A percentile compares a stretch with the other conserved stretches of the same genome.
These are phyloP conservation scores for Nannochloropsis salina DNA, from an alignment of 108 stramenopile genomes.

Conservation along the genomic window DNA sequence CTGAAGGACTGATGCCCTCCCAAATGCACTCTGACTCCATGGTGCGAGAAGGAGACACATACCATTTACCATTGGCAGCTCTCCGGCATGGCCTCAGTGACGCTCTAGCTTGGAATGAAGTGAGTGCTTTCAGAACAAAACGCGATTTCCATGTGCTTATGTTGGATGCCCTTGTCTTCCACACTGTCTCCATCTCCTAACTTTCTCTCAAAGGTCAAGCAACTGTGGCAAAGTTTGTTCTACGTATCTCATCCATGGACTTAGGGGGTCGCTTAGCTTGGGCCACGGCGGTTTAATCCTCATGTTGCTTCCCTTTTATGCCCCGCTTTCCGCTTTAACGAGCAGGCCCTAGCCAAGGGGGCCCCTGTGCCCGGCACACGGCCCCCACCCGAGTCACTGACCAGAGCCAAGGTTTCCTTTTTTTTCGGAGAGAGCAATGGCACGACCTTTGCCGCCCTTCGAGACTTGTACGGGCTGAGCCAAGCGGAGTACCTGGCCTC, in stretches of 20 bases:
- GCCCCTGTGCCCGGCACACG: not conserved
- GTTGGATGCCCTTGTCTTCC: not conserved
- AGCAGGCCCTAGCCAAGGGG: not conserved
- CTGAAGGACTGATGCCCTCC: not conserved
- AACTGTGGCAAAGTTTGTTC: not conserved
- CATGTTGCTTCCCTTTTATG: not conserved
- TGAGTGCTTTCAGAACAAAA: not conserved
- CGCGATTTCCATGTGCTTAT: not conserved
- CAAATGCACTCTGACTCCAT: not conserved
- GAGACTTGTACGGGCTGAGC: constrained; percentile 10
- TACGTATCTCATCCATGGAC: not conserved
- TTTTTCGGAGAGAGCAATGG: not conserved
- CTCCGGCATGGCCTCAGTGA: constrained; percentile 12
- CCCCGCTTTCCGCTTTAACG: not conserved
- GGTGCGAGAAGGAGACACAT: constrained; percentile 12
- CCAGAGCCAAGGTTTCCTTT: not conserved
- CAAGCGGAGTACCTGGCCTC: not conserved
- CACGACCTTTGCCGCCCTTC: not conserved
- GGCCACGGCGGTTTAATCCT: not conserved
- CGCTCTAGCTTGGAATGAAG: constrained; percentile 1
- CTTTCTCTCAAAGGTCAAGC: no score
- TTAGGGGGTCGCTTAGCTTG: not conserved
- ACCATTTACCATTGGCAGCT: not conserved
- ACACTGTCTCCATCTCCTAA: no score
- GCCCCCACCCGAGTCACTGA: not conserved